Evolutionary conservation across 176 grass and related monocot genomes (phyloP), one percentile per base, ranked within the genome.

Genomic region (Dendrocalamus sinicus): DNA sequence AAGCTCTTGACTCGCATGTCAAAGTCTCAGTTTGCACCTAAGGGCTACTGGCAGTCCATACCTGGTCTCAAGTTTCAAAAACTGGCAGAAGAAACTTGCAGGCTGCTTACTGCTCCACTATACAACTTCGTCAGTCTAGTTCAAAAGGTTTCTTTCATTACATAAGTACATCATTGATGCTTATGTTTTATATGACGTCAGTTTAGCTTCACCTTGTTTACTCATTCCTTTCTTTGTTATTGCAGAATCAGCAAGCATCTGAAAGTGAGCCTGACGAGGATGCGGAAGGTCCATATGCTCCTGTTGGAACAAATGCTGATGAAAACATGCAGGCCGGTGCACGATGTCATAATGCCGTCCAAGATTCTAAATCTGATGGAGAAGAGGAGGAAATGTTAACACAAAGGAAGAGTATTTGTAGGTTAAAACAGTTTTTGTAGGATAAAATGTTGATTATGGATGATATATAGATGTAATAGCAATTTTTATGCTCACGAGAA

Each of bases 71-170:
- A 95, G 32, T 98, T 95, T 86, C 93, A 98, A 89, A 95, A 92
- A 81, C 81, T 98, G 74, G 85, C 85, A 55, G 95, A 98, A 95
- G 84, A 83, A 54, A 92, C 95, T 73, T 98, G 95, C 87, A 93
- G 73, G 66, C 85, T 77, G 59, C 93, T 98, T 37, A 98, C 95
- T 62, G 79, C 72, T 86, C 92, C 85, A 19, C 76, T 98, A n/a
- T 98, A 98, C 28, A 60, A 51, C 8, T 95, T 97, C 6, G 91
- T 98, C 7, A 44, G 52, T 85, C 72, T 75, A 60, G 81, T 86
- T 79, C 92, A 95, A 89, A 76, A 85, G 89, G 95, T 98, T 73
- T 16, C 4, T 71, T 47, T 65, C 30, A 20, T 19, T 51, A 9
- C 66, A 10, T 43, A 72, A 83, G 41, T 28, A 70, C 44, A 88